phyloP scores from a whole-genome alignment of 164 flowering plant genomes.

The Vitis rotundifolia region DNA sequence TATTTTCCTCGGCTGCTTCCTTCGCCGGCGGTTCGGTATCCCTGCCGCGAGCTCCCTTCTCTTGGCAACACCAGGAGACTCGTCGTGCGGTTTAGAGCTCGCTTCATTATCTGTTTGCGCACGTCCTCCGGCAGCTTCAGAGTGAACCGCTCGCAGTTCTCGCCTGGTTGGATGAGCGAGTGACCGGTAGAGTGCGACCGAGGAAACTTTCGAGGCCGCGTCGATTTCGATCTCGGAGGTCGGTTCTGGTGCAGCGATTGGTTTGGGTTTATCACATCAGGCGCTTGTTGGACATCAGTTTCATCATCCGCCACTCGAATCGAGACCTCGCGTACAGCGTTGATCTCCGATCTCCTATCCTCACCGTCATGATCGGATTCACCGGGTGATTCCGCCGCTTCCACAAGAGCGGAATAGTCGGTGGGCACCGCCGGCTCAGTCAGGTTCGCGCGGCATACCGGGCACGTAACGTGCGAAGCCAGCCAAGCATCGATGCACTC shows the following conservation, averaged over 20 bases:
- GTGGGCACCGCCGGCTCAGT: neutral
- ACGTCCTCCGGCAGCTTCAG: constrained; percentile 58
- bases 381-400: too few relatives aligned
- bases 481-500: constrained; percentile 60
- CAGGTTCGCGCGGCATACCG: constrained; percentile 50
- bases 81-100: constrained; percentile 39
- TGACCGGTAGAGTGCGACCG: constrained; percentile 86
- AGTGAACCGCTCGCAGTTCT: constrained; percentile 59
- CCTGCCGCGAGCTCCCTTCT: constrained; percentile 38
- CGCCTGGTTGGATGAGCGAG: constrained; percentile 59
- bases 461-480: constrained; percentile 40
- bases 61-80: constrained; percentile 36
- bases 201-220: constrained; percentile 30
- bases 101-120: constrained; percentile 44
- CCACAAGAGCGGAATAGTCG: too few relatives aligned
- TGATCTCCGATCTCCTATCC: too few relatives aligned
- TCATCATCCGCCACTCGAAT: neutral
- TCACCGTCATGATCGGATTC: too few relatives aligned
- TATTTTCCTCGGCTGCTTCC: constrained; percentile 39
- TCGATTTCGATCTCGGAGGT: constrained; percentile 38
- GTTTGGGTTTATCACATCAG: neutral
- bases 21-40: constrained; percentile 31
- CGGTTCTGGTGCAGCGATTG: constrained; percentile 28
- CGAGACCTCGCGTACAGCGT: neutral
- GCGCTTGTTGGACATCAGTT: neutral